Conservation (phyloP, 495 filamentous ascomycete species). For the Lasiosphaeria ovina region DNA sequence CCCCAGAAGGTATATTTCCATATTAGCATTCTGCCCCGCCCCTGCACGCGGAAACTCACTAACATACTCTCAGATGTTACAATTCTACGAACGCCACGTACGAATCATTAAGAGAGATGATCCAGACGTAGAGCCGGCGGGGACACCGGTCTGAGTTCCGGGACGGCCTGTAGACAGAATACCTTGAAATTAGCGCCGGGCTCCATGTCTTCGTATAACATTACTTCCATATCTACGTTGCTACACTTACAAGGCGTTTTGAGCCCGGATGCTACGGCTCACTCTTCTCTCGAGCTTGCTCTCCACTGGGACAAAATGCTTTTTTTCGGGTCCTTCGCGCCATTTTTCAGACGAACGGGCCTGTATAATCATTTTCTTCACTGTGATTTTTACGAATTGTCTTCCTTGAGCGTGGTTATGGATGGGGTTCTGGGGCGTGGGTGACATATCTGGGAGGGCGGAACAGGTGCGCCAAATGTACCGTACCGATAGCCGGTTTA, state of each 20-base stretch:
- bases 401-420: too few species aligned
- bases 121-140: constrained; percentile 10
- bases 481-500: too few species aligned
- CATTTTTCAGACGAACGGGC: too few species aligned
- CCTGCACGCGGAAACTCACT: constrained; percentile 4
- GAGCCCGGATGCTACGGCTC: not conserved
- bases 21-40: not conserved
- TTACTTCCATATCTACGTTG: not conserved
- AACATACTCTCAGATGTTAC: constrained; percentile 49
- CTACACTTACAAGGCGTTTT: not conserved
- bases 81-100: constrained; percentile 60
- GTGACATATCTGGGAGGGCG: too few species aligned
- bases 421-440: too few species aligned
- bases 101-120: constrained; percentile 44
- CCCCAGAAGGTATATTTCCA: constrained; percentile 54
- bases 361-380: too few species aligned
- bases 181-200: not conserved
- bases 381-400: too few species aligned
- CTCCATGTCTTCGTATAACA: too few species aligned
- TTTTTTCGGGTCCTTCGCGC: too few species aligned
- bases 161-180: not conserved
- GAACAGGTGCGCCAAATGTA: too few species aligned
- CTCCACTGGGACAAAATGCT: too few species aligned
- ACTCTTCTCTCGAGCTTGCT: too few species aligned
- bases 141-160: not conserved